phyloP scores from a whole-genome alignment of 2,329 filamentous ascomycete genomes.

The Cladorrhinum sp. region DNA sequence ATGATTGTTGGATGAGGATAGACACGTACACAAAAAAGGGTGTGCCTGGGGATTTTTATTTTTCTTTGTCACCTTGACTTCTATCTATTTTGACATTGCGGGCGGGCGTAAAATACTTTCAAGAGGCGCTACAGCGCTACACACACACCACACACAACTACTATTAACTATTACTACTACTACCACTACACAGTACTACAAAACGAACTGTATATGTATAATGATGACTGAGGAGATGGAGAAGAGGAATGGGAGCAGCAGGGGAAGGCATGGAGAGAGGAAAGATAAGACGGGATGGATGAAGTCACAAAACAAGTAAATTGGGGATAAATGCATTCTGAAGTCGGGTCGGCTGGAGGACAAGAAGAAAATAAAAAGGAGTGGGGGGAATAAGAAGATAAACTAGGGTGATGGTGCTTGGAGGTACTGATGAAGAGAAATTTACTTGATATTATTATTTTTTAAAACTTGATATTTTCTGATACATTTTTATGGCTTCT shows the following conservation, averaged over 20 bases:
- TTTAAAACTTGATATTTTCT: too few species aligned
- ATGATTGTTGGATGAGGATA: constrained; percentile 57
- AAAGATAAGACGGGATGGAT: constrained; percentile 7
- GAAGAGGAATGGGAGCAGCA: background rate
- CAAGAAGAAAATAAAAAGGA: background rate
- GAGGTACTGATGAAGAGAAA: too few species aligned
- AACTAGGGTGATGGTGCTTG: too few species aligned
- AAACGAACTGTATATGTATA: constrained; percentile 24
- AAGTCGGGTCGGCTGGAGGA: too few species aligned
- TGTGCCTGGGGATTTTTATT: background rate
- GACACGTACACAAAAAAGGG: background rate
- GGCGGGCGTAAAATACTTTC: background rate
- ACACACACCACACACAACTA: background rate
- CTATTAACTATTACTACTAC: background rate
- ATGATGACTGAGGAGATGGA: constrained; percentile 14
- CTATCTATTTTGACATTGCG: background rate
- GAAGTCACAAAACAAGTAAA: too few species aligned
- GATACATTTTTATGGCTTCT: too few species aligned
- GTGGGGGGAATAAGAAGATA: too few species aligned
- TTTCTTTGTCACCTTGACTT: background rate
- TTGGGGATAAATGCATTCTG: too few species aligned
- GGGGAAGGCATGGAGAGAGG: background rate
- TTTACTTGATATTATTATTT: too few species aligned
- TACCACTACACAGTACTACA: constrained; percentile 13
- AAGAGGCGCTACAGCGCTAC: background rate